Base-by-base conservation (phyloP, 768 basidiomycete genomes). In the Mycena pura region DNA sequence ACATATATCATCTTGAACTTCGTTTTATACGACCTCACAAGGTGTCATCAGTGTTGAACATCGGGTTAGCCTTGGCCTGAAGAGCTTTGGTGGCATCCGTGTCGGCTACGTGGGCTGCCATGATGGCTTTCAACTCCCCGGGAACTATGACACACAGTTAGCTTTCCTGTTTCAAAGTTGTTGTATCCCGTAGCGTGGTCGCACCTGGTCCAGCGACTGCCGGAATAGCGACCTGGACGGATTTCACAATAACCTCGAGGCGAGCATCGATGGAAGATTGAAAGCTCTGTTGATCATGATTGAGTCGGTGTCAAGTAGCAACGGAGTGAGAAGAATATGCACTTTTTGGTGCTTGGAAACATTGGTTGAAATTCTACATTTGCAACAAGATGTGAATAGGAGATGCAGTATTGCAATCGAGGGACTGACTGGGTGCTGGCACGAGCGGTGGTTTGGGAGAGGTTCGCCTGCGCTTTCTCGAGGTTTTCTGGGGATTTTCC, bases 31-130 rank as follows among this genome's bases (percentile, higher is more conserved):
- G n/a, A n/a, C n/a, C n/a, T n/a, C n/a, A n/a, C n/a, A n/a, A n/a
- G n/a, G n/a, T n/a, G n/a, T n/a, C n/a, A n/a, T n/a, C n/a, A n/a
- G 54, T 45, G 53, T 68, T 61, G 38, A 59, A 55, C 28, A 60
- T 34, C 8, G 47, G 47, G 47, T 49, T 36, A 14, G 21, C 47
- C 7, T 22, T 14, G 31, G 47, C 47, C 22, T 49, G 47, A 2
- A 49, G 32, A 1, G 21, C 21, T n/a, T 14, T 36, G 13, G 47
- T 49, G 4, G 31, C 21, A n/a, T 34, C 47, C 11, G 47, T 49
- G 47, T 49, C 47, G 7, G 11, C 32, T 22, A 49, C 47, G 24
- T 49, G 47, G 9, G 47, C 47, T 9, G 21, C 21, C 7, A n/a
- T 24, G 21, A 49, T 36, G 5, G 19, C 21, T 15, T 49, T 34